phyloP scores from a whole-genome alignment of 2,329 filamentous ascomycete species.

The Pseudopithomyces chartarum region DNA sequence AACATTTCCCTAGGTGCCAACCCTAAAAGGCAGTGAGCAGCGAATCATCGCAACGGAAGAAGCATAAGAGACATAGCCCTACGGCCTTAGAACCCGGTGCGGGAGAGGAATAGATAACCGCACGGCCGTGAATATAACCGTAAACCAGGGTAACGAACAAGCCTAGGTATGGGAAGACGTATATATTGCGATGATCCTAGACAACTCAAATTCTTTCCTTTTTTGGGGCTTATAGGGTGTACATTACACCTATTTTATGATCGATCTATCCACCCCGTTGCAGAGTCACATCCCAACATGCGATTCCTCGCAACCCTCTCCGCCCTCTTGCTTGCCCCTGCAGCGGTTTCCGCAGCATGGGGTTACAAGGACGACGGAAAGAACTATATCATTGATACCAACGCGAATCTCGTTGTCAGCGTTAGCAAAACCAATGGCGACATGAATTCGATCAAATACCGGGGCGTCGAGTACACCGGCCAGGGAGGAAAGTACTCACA shows the following conservation, averaged over 20 bases:
- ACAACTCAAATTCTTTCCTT: no score
- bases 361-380: constrained; percentile 47
- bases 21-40: not conserved
- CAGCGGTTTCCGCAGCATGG: constrained; percentile 44
- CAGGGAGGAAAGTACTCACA: constrained; percentile 53
- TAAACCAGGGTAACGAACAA: no score
- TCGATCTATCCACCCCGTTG: not conserved
- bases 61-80: not conserved
- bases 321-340: constrained; percentile 27
- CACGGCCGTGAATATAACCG: not conserved
- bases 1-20: not conserved
- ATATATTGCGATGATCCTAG: not conserved
- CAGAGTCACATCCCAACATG: constrained; percentile 11
- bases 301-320: constrained; percentile 18
- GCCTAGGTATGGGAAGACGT: not conserved
- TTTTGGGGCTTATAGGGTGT: not conserved
- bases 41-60: not conserved
- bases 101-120: not conserved
- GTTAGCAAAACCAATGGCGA: constrained; percentile 58
- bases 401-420: constrained; percentile 31
- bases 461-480: constrained; percentile 58
- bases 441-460: constrained; percentile 65
- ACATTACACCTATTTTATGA: not conserved
- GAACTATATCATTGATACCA: constrained; percentile 46
- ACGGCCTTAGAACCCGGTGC: not conserved